Conservation (phyloP, 1,284 basidiomycete species). For the Acaromyces ingoldii region DNA sequence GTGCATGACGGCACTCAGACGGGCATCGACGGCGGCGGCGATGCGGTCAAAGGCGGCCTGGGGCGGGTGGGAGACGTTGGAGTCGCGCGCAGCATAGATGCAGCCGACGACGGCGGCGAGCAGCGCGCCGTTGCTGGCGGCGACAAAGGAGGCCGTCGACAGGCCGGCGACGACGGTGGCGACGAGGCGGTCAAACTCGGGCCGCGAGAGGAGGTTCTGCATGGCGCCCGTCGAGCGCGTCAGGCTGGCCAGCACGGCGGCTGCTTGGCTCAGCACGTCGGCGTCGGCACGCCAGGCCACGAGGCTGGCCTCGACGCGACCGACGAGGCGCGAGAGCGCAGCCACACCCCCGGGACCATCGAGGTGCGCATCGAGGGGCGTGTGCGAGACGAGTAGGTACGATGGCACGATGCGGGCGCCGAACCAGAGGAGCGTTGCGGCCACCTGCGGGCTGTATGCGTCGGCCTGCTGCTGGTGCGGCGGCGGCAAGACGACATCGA, state of each 20-base stretch:
- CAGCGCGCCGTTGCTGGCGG: constrained; percentile 33
- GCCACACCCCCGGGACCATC: constrained; percentile 27
- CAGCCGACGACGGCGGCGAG: constrained; percentile 37
- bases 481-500: constrained; percentile 23
- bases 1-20: constrained; percentile 26
- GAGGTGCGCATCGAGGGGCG: constrained; percentile 22
- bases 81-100: constrained; percentile 30
- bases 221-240: constrained; percentile 33
- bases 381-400: constrained; percentile 29
- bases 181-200: constrained; percentile 31
- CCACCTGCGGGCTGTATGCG: constrained; percentile 44
- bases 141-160: constrained; percentile 33
- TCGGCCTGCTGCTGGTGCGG: constrained; percentile 19
- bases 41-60: constrained; percentile 18
- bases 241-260: constrained; percentile 32
- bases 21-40: constrained; percentile 28
- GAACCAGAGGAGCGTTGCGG: constrained; percentile 39
- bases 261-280: constrained; percentile 37
- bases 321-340: constrained; percentile 33
- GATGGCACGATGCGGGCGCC: constrained; percentile 40
- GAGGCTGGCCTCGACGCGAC: constrained; percentile 29
- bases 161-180: constrained; percentile 23
- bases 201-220: constrained; percentile 28
- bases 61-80: constrained; percentile 1
- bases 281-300: constrained; percentile 39